Conservation (phyloP, 163 green algal species). For the Scenedesmus sp. region DNA sequence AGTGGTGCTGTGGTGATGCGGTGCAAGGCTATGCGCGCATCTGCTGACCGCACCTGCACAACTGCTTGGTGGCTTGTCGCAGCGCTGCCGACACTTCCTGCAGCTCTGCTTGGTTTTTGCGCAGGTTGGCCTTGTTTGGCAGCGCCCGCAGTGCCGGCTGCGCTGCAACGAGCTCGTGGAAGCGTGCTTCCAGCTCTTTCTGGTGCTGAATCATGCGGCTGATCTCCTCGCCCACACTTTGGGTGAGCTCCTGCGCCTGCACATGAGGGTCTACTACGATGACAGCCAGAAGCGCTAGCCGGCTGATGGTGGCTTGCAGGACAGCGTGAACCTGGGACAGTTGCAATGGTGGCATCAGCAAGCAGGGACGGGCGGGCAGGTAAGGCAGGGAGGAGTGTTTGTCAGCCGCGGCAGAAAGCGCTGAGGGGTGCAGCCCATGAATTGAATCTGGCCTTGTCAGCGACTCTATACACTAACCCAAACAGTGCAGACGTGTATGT, state of each 20-base stretch:
- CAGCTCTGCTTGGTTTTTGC: constrained; percentile 78
- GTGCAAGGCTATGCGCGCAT: neutral
- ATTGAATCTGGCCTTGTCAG: no score
- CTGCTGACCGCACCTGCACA: constrained; percentile 58
- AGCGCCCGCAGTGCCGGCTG: constrained; percentile 72
- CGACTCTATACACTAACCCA: neutral
- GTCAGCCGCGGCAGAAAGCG: neutral
- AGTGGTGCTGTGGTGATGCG: neutral
- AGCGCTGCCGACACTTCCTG: constrained; percentile 75
- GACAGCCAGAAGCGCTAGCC: constrained; percentile 69
- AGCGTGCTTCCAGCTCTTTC: constrained; percentile 77
- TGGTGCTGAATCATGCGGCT: constrained; percentile 80
- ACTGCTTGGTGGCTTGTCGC: constrained; percentile 74
- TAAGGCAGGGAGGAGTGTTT: neutral
- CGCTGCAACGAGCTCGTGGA: constrained; percentile 74
- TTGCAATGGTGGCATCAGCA: neutral
- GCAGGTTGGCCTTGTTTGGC: constrained; percentile 82
- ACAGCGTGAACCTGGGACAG: constrained; percentile 66
- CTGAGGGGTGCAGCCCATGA: neutral
- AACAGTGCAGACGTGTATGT: neutral
- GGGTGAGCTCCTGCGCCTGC: constrained; percentile 80
- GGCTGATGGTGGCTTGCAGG: constrained; percentile 67
- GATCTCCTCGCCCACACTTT: constrained; percentile 84
- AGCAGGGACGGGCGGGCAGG: no score
- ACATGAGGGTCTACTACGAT: constrained; percentile 75